These are phyloP conservation scores for Hypsizygus ulmarius DNA, from an alignment of 1,284 basidiomycete genomes.

Conservation along the genomic window DNA sequence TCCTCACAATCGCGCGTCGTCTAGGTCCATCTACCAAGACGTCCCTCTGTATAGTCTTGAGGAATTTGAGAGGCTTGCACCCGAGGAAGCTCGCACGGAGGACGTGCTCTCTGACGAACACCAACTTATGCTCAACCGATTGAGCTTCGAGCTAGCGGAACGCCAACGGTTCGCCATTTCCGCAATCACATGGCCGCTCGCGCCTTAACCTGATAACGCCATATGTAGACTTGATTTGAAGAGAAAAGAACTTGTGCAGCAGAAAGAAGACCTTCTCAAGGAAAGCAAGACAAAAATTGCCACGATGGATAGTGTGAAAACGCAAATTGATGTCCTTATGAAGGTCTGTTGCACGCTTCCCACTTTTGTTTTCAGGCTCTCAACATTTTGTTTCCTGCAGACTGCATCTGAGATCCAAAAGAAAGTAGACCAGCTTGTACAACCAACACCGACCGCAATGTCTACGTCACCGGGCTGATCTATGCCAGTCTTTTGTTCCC, in stretches of 20 bases:
- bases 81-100: slow-evolving; percentile 59
- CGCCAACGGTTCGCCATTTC: slow-evolving; percentile 61
- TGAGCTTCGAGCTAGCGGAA: slow-evolving; percentile 79
- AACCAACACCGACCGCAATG: slow-evolving; percentile 35
- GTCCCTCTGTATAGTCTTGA: slow-evolving; percentile 65
- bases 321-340: slow-evolving; percentile 68
- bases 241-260: slow-evolving; percentile 58
- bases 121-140: slow-evolving; percentile 76
- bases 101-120: slow-evolving; percentile 65
- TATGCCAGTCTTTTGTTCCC: slow-evolving; percentile 3
- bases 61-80: slow-evolving; percentile 64
- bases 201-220: slow-evolving; percentile 9
- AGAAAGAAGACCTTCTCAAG: slow-evolving; percentile 73
- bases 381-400: slow-evolving; percentile 33
- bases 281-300: slow-evolving; percentile 63
- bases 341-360: slow-evolving; percentile 46
- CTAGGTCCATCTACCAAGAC: slow-evolving; percentile 80
- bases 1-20: slow-evolving; percentile 12
- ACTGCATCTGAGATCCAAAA: slow-evolving; percentile 68
- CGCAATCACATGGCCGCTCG: slow-evolving; percentile 17
- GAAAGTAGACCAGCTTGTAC: slow-evolving; percentile 68
- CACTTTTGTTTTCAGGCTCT: slow-evolving; percentile 5
- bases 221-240: slow-evolving; percentile 57
- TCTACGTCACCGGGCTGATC: slow-evolving; percentile 22
- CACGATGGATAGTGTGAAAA: slow-evolving; percentile 72